phyloP scores from a whole-genome alignment of 192 early-diverging fungal species.

The Chytriomyces sp. region DNA sequence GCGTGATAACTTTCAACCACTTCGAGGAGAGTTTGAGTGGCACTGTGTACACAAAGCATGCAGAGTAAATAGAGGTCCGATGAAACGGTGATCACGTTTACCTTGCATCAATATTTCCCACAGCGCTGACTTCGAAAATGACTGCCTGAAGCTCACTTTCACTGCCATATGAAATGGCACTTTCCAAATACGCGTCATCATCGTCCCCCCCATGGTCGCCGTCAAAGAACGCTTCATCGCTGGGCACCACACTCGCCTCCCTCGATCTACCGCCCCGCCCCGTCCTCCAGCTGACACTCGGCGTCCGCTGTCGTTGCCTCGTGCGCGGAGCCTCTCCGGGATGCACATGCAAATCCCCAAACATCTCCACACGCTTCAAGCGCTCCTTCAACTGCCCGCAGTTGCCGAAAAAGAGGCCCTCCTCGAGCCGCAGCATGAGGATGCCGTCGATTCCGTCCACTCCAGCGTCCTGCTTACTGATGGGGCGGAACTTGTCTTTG shows the following conservation, averaged over 20 bases:
- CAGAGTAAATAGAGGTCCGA: neutral
- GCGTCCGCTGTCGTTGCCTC: neutral
- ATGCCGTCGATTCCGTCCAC: slow-evolving; percentile 81
- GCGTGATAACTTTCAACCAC: slow-evolving; percentile 85
- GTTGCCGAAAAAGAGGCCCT: slow-evolving; percentile 97
- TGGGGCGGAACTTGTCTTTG: slow-evolving; percentile 71
- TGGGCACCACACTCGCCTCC: neutral
- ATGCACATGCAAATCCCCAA: slow-evolving; percentile 93
- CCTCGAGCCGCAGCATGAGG: slow-evolving; percentile 87
- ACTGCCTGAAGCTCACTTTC: slow-evolving; percentile 73
- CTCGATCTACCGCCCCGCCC: neutral
- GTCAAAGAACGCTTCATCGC: neutral
- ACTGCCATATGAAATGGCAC: neutral
- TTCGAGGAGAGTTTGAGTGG: slow-evolving; percentile 83
- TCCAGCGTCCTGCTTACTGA: slow-evolving; percentile 24
- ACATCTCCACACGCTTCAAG: slow-evolving; percentile 87
- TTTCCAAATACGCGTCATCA: neutral
- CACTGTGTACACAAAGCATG: slow-evolving; percentile 45
- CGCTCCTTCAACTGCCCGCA: slow-evolving; percentile 95
- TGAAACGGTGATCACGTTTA: slow-evolving; percentile 19
- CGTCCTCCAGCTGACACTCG: neutral
- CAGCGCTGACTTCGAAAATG: slow-evolving; percentile 90
- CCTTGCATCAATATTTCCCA: slow-evolving; percentile 91
- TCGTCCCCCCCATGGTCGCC: slow-evolving; percentile 21
- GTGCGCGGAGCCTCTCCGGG: slow-evolving; percentile 82